These are phyloP conservation scores for Silene latifolia DNA, from an alignment of 148 eudicot species.

Conservation along the genomic window DNA sequence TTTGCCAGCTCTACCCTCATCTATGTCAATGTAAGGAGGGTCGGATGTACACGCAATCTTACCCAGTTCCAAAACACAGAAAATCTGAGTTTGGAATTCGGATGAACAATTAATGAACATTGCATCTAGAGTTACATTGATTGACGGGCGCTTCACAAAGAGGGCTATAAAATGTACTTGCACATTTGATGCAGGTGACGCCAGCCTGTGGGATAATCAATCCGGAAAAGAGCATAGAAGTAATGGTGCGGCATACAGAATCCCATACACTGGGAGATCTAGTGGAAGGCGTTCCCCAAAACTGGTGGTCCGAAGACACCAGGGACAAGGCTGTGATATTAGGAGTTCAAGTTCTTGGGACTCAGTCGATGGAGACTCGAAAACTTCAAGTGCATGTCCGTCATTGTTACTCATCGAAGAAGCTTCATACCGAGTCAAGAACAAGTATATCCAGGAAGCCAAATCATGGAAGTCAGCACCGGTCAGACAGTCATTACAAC, in stretches of 20 bases:
- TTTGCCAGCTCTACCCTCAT: too few relatives aligned
- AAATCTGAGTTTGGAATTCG: too few relatives aligned
- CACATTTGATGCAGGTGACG: conserved; percentile 43
- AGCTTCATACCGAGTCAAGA: conserved; percentile 43
- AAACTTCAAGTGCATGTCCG: conserved; percentile 48
- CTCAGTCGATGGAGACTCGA: conserved; percentile 42
- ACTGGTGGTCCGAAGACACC: conserved; percentile 83
- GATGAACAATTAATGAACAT: too few relatives aligned
- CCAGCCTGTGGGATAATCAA: conserved; percentile 74
- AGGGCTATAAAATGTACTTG: not conserved
- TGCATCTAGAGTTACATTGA: too few relatives aligned
- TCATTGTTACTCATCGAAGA: conserved; percentile 52
- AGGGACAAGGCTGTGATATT: conserved; percentile 64
- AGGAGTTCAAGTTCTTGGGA: conserved; percentile 47
- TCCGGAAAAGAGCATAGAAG: conserved; percentile 63
- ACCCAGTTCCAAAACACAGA: too few relatives aligned
- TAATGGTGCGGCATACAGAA: conserved; percentile 69
- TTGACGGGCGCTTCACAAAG: too few relatives aligned
- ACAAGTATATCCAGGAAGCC: conserved; percentile 42
- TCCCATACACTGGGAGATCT: conserved; percentile 51
- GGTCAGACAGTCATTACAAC: conserved; percentile 31
- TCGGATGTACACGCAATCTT: too few relatives aligned
- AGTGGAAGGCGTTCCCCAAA: conserved; percentile 63
- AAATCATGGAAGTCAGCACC: conserved; percentile 29
- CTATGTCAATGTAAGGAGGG: too few relatives aligned